Evolutionary conservation across 305 asterid species (phyloP).

Genomic region (Euphrasia arctica): DNA sequence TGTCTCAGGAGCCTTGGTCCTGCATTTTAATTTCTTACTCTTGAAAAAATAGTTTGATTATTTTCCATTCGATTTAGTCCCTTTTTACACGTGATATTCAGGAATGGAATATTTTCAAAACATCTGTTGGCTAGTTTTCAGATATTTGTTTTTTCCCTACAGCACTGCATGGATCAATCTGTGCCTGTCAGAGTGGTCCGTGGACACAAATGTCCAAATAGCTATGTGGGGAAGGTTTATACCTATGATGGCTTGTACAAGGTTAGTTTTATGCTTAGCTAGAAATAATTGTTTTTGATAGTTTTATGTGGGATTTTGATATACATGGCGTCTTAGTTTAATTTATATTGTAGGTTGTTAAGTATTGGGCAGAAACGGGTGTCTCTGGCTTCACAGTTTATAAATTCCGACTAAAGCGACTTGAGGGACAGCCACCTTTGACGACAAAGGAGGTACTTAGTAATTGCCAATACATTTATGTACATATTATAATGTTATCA

Average conservation of each 20-base stretch:
- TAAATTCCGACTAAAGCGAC: not conserved
- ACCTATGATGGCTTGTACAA: conserved; percentile 89
- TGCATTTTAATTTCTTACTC: not conserved
- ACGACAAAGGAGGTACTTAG: conserved; percentile 24
- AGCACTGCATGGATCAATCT: conserved; percentile 65
- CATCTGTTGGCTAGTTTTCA: not conserved
- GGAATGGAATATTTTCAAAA: not conserved
- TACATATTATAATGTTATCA: not conserved
- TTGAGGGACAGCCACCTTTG: conserved; percentile 78
- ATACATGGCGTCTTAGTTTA: conserved; percentile 17
- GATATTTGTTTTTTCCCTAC: not conserved
- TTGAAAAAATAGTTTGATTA: not conserved
- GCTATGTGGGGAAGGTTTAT: conserved; percentile 79
- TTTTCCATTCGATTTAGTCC: not conserved
- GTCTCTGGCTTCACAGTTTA: not conserved
- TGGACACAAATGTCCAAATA: conserved; percentile 63
- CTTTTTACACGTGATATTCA: not conserved
- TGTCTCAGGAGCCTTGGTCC: not conserved
- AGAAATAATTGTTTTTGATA: conserved; percentile 12
- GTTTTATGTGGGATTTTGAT: not conserved
- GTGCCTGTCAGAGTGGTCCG: conserved; percentile 81
- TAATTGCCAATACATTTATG: conserved; percentile 5
- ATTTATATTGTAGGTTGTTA: conserved; percentile 26
- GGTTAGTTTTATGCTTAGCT: conserved; percentile 35
- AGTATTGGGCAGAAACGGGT: not conserved